These are phyloP conservation scores for Lentinus brumalis DNA, from an alignment of 768 basidiomycete species.

Conservation along the genomic window DNA sequence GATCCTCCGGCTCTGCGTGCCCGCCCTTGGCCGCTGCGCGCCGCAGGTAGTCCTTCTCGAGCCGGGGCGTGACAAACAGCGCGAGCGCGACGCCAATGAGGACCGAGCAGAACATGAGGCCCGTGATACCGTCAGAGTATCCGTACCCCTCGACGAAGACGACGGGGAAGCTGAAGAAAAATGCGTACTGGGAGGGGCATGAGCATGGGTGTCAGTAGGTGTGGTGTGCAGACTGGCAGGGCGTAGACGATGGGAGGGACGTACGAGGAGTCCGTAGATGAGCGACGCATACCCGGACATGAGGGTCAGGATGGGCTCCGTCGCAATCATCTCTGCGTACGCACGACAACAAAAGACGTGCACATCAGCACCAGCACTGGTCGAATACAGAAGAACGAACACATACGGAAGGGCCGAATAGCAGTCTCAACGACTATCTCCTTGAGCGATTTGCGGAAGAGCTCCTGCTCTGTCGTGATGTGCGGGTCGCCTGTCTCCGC, in stretches of 20 bases:
- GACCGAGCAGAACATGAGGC: constrained; percentile 44
- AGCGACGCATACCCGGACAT: constrained; percentile 48
- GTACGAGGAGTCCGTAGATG: constrained; percentile 40
- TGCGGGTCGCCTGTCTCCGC: constrained; percentile 35
- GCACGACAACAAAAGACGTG: not conserved
- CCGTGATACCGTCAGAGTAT: constrained; percentile 39
- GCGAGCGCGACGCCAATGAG: constrained; percentile 40
- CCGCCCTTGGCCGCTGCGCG: constrained; percentile 38
- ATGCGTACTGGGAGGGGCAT: constrained; percentile 27
- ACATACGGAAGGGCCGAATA: constrained; percentile 40
- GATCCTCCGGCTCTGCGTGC: constrained; percentile 44
- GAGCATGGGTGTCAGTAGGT: no score
- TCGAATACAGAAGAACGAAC: not conserved
- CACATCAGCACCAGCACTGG: not conserved
- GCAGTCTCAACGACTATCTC: constrained; percentile 43
- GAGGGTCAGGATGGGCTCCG: constrained; percentile 48
- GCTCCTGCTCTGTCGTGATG: constrained; percentile 45
- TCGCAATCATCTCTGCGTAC: constrained; percentile 39
- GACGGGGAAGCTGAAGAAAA: constrained; percentile 40
- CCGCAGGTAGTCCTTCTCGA: constrained; percentile 37
- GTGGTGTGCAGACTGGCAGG: no score
- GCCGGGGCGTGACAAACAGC: constrained; percentile 34
- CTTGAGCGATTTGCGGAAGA: constrained; percentile 35
- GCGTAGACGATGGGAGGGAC: no score
- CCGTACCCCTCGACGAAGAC: constrained; percentile 39